Evolutionary conservation across 306 rosid genomes (phyloP).

Genomic region (Urtica urens): DNA sequence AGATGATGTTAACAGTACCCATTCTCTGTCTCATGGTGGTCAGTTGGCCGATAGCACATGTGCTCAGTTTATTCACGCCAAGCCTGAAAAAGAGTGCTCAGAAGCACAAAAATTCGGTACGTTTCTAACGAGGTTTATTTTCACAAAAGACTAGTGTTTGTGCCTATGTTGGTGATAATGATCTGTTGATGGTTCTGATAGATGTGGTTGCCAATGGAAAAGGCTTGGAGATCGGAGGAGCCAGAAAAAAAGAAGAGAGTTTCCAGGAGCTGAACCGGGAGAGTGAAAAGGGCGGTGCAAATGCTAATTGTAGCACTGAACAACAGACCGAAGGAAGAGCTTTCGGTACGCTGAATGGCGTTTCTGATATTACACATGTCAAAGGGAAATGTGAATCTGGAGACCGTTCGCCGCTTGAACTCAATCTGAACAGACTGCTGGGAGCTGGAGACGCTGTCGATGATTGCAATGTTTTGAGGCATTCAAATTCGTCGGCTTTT

Average conservation of each 20-base stretch:
- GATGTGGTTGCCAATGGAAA: constrained; percentile 35
- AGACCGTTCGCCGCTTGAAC: constrained; percentile 45
- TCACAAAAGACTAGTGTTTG: too few relatives aligned
- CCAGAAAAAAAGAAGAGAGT: constrained; percentile 15
- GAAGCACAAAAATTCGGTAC: constrained; percentile 35
- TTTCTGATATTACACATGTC: constrained; percentile 25
- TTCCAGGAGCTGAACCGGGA: constrained; percentile 21
- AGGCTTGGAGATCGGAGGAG: constrained; percentile 35
- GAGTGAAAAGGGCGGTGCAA: constrained; percentile 18
- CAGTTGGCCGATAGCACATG: constrained; percentile 34
- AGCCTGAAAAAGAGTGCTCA: constrained; percentile 36
- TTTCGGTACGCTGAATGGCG: constrained; percentile 28
- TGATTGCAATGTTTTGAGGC: constrained; percentile 42
- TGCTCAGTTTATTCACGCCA: constrained; percentile 38
- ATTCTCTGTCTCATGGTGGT: constrained; percentile 26
- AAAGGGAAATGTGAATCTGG: constrained; percentile 29
- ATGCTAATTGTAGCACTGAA: constrained; percentile 26
- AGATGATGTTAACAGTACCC: constrained; percentile 35
- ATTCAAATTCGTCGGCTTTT: constrained; percentile 56
- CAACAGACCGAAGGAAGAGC: constrained; percentile 39
- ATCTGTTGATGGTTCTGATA: constrained; percentile 14
- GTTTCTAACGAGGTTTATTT: too few relatives aligned
- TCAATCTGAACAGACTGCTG: constrained; percentile 38
- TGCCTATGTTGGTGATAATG: too few relatives aligned
- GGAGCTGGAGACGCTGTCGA: constrained; percentile 33